These are phyloP conservation scores for Candida krabiensis DNA, from an alignment of 805 yeast species.

Conservation along the genomic window DNA sequence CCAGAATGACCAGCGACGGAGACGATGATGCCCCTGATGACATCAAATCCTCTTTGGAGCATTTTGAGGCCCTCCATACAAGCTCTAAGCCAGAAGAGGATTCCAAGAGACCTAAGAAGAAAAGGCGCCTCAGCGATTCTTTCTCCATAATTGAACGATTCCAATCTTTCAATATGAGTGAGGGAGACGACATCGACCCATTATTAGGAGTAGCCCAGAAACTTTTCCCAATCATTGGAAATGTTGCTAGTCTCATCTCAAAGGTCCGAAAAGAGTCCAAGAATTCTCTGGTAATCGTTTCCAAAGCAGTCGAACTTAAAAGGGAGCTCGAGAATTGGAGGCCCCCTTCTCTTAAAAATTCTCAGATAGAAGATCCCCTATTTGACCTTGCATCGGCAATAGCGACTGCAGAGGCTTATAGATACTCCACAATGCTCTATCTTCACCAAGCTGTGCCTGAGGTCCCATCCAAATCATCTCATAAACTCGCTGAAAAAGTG, in stretches of 20 bases:
- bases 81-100: conserved; percentile 4
- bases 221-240: conserved; percentile 62
- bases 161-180: conserved; percentile 35
- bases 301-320: conserved; percentile 55
- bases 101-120: conserved; percentile 8
- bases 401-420: conserved; percentile 70
- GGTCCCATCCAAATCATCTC: conserved; percentile 54
- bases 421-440: conserved; percentile 57
- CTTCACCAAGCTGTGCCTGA: conserved; percentile 74
- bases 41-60: conserved; percentile 3
- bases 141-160: conserved; percentile 39
- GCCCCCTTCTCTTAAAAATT: conserved; percentile 42
- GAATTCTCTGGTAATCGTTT: conserved; percentile 48
- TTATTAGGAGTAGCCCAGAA: conserved; percentile 67
- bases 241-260: conserved; percentile 56
- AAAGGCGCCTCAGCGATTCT: conserved; percentile 19
- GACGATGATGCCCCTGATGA: conserved; percentile 34
- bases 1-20: conserved; percentile 59
- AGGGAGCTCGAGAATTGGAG: conserved; percentile 56
- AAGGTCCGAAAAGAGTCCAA: conserved; percentile 40
- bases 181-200: conserved; percentile 54
- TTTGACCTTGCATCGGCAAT: conserved; percentile 62
- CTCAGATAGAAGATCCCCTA: conserved; percentile 41
- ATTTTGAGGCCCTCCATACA: conserved; percentile 1
- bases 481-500: conserved; percentile 58